phyloP scores from a whole-genome alignment of 352 stramenopile species.

The Blastocystis sp. region DNA sequence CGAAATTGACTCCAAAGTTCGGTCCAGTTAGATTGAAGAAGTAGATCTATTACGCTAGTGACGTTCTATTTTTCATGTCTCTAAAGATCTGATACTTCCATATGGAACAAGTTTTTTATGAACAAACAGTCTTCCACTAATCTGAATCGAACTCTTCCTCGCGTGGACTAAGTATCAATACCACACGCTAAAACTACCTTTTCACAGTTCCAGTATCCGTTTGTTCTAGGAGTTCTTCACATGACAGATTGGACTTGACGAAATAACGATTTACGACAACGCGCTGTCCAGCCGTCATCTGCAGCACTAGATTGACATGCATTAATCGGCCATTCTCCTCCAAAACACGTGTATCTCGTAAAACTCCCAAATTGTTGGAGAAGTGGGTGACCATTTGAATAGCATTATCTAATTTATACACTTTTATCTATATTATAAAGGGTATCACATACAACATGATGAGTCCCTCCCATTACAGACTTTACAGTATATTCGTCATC shows the following conservation, averaged over 20 bases:
- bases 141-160: constrained; percentile 57
- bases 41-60: not conserved
- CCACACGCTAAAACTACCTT: not conserved
- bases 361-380: constrained; percentile 27
- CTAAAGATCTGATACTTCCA: not conserved
- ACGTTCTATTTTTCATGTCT: not conserved
- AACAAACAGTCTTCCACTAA: not conserved
- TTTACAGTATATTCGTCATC: constrained; percentile 41
- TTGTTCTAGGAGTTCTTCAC: constrained; percentile 44
- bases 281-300: not conserved
- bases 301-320: constrained; percentile 7
- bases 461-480: constrained; percentile 34
- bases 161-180: not conserved
- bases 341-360: constrained; percentile 11
- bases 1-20: not conserved
- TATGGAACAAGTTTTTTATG: not conserved
- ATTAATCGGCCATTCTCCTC: constrained; percentile 25
- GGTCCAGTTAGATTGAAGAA: constrained; percentile 32
- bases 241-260: constrained; percentile 47
- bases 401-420: not conserved
- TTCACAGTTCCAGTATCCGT: constrained; percentile 1
- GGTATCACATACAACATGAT: not conserved
- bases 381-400: constrained; percentile 19
- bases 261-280: constrained; percentile 47
- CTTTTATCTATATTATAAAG: not conserved